Conservation (phyloP, 352 stramenopile genomes). For the Globisporangium spinosum region DNA sequence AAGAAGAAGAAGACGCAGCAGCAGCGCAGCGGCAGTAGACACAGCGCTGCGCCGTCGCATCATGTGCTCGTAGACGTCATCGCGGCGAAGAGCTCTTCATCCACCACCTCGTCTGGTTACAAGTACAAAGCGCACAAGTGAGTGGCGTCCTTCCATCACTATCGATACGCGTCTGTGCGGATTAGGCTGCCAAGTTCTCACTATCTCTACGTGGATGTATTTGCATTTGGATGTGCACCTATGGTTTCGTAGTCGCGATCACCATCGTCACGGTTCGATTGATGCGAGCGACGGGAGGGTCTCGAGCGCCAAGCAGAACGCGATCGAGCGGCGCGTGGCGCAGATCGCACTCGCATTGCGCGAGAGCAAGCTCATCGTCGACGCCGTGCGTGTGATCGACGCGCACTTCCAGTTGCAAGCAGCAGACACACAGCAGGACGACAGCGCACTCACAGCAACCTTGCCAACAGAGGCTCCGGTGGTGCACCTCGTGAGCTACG, state of each 20-base stretch:
- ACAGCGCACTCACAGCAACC: neutral
- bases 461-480: neutral
- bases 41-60: neutral
- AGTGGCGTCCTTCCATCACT: neutral
- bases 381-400: constrained; percentile 24
- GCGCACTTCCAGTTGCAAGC: constrained; percentile 24
- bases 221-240: neutral
- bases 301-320: constrained; percentile 13
- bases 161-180: neutral
- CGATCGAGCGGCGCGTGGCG: constrained; percentile 37
- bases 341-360: constrained; percentile 31
- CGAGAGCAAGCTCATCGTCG: constrained; percentile 27
- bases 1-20: constrained; percentile 5
- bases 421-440: neutral
- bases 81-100: neutral
- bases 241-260: neutral
- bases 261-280: constrained; percentile 1
- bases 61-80: neutral
- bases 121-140: constrained; percentile 12
- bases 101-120: neutral
- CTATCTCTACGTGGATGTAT: neutral
- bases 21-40: neutral
- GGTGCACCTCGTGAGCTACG: constrained; percentile 57
- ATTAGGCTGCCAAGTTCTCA: neutral
- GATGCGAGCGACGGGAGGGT: neutral